phyloP scores from a whole-genome alignment of 2,329 filamentous ascomycete genomes.

The Calonectria leucothoes region DNA sequence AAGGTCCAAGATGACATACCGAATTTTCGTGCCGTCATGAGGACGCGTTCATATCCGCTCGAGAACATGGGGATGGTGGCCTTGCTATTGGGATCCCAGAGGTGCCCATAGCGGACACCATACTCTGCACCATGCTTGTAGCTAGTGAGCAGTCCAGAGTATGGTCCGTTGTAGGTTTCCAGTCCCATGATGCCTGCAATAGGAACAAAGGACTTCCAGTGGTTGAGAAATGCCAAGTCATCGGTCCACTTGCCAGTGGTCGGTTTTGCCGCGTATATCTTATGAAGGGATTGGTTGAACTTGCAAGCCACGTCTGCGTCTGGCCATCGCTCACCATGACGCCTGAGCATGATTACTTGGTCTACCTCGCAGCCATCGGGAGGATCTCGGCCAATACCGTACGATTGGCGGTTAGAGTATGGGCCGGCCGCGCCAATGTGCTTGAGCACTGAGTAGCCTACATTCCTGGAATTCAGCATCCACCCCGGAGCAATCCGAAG shows the following conservation, averaged over 20 bases:
- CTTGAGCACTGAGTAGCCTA: constrained; percentile 1
- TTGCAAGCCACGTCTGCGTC: background rate
- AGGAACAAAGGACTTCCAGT: background rate
- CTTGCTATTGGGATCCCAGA: background rate
- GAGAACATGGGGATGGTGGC: background rate
- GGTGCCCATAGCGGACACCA: background rate
- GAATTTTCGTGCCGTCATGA: constrained; percentile 1
- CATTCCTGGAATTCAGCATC: background rate
- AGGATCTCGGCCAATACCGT: background rate
- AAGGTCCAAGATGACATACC: background rate
- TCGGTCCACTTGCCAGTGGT: background rate
- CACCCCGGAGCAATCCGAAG: background rate
- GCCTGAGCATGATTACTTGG: background rate
- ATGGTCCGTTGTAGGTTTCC: background rate
- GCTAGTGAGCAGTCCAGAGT: background rate
- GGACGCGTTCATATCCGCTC: background rate
- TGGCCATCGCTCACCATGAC: background rate
- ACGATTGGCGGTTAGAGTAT: background rate
- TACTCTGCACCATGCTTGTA: background rate
- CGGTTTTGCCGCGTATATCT: background rate
- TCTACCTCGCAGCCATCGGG: background rate
- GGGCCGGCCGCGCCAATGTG: background rate
- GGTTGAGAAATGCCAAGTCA: background rate
- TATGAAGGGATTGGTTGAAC: background rate
- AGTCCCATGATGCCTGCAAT: background rate